Evolutionary conservation across 2,329 filamentous ascomycete genomes (phyloP), one percentile per base, ranked within the genome.

Genomic region (Fusarium burgessii): DNA sequence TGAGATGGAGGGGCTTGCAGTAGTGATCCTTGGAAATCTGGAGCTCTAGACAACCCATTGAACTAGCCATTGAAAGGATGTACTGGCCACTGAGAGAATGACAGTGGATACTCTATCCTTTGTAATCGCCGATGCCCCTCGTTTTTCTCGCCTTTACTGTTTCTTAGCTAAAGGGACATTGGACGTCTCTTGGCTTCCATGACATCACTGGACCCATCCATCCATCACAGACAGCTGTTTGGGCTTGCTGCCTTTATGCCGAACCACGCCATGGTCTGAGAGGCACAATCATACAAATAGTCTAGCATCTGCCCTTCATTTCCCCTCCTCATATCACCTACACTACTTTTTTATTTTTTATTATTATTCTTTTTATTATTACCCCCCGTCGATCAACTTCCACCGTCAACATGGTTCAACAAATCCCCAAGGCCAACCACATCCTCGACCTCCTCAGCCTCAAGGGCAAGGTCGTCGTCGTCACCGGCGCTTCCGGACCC

Each of bases 381-480:
- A 50, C 45, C 56, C 54, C 55, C 57, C 33, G 14, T 17, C 29
- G 29, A 29, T 29, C 29, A 23, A 23, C 23, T 29, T 29, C 29
- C 29, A 29, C 55, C 58, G 57, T 59, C 68, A 78, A 32, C 58
- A 89, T 90, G 88, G 86, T 87, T 83, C 83, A 87, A 76, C 73
- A 81, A 77, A 81, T 90, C 68, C 89, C 90, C 76, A 80, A 88
- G 77, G 82, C 88, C 70, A 83, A 84, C 71, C 84, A 83, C 74
- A 86, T 93, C 74, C 80, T 85, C 71, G 91, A 91, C 77, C 88
- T 93, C 74, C 91, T 93, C 82, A 92, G 89, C 75, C 84, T 93
- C 67, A 92, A 91, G 82, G 90, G 91, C 74, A 91, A 91, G 81
- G 92, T 92, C 54, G 88, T 92, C 72, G 88, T 93, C 74, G 84